A percentile compares a stretch with the other conserved stretches of the same genome.
These are phyloP conservation scores for Escovopsis sp. DNA, from an alignment of 2,329 filamentous ascomycete species.

Conservation along the genomic window DNA sequence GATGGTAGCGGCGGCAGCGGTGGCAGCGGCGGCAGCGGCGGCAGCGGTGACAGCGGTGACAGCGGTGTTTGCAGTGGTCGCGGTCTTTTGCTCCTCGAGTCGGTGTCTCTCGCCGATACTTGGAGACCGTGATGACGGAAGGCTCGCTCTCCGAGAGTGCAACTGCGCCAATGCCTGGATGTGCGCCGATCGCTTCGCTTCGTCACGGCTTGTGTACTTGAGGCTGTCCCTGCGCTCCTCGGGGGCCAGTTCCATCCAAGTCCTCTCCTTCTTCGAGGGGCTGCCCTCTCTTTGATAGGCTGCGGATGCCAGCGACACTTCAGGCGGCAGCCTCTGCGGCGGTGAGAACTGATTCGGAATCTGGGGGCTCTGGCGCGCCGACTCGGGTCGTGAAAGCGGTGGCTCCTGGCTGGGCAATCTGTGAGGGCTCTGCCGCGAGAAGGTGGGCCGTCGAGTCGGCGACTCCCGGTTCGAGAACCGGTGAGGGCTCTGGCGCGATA, in stretches of 20 bases:
- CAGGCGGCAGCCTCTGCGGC: conserved; percentile 8
- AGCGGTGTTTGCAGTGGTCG: conserved; percentile 4
- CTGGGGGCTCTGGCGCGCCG: too few relatives aligned
- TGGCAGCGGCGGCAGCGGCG: conserved; percentile 14
- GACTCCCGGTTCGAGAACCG: too few relatives aligned
- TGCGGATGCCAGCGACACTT: conserved; percentile 3
- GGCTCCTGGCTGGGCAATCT: too few relatives aligned
- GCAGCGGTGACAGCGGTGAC: too few relatives aligned
- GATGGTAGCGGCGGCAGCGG: conserved; percentile 13
- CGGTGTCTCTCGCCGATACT: background rate
- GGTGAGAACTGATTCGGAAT: too few relatives aligned
- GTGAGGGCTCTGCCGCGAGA: too few relatives aligned
- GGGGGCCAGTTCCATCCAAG: conserved; percentile 14
- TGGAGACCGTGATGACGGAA: conserved; percentile 8
- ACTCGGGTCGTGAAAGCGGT: too few relatives aligned
- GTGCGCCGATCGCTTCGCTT: conserved; percentile 6
- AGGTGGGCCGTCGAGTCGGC: too few relatives aligned
- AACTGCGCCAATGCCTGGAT: background rate
- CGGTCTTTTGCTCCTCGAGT: conserved; percentile 12
- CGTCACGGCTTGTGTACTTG: conserved; percentile 11
- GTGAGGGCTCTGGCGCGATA: too few relatives aligned
- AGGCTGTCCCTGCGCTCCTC: conserved; percentile 15
- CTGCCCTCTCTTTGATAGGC: conserved; percentile 6
- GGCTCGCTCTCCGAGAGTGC: background rate
- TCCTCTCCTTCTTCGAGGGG: conserved; percentile 13